Evolutionary conservation across 2,329 filamentous ascomycete genomes (phyloP).

Genomic region (Dendrostoma leiphaemia): DNA sequence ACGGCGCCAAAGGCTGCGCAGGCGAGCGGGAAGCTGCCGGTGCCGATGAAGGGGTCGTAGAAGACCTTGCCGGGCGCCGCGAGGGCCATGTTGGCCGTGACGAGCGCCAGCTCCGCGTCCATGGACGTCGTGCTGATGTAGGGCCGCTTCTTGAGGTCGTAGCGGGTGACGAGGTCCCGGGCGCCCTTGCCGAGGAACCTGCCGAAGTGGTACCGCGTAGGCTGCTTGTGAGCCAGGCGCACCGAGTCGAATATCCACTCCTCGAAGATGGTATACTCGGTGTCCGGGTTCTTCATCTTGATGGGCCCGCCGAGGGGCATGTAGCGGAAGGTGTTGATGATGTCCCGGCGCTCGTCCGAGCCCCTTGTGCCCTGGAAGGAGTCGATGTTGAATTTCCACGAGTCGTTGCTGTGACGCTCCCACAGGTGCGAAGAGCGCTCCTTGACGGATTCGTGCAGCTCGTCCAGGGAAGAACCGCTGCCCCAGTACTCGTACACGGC

Average conservation of each 20-base stretch:
- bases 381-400: constrained; percentile 85
- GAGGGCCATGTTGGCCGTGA: constrained; percentile 88
- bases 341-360: constrained; percentile 58
- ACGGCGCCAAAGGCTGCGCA: constrained; percentile 87
- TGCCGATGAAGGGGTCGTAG: constrained; percentile 95
- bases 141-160: constrained; percentile 86
- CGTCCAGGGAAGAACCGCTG: constrained; percentile 61
- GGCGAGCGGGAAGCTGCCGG: constrained; percentile 87
- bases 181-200: constrained; percentile 66
- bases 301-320: constrained; percentile 77
- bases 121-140: constrained; percentile 98
- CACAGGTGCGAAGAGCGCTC: constrained; percentile 61
- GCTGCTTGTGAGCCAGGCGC: constrained; percentile 47
- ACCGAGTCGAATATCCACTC: constrained; percentile 64
- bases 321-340: constrained; percentile 82
- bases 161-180: constrained; percentile 67
- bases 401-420: constrained; percentile 58
- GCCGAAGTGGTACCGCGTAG: constrained; percentile 67
- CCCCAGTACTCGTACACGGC: constrained; percentile 91
- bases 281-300: constrained; percentile 68
- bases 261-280: constrained; percentile 79
- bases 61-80: constrained; percentile 81
- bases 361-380: constrained; percentile 74
- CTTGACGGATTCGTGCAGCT: constrained; percentile 66
- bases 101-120: constrained; percentile 88